Conservation (phyloP, 106 monocot species). For the Narthecium ossifragum region DNA sequence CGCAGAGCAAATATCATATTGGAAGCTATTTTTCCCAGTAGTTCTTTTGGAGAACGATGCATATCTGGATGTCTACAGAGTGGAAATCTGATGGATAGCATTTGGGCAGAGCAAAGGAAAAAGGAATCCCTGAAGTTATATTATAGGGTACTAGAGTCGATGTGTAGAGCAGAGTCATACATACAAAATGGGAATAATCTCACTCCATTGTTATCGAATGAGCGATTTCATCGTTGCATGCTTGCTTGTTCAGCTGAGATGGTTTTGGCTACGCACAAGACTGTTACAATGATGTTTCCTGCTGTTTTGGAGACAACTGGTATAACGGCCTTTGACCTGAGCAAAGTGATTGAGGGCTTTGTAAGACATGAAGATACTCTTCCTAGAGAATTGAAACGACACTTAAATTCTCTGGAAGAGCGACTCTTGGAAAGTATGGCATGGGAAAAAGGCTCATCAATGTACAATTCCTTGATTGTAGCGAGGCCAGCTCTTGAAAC, state of each 20-base stretch:
- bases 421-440: slow-evolving; percentile 84
- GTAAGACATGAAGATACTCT: slow-evolving; percentile 94
- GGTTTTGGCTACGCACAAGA: slow-evolving; percentile 94
- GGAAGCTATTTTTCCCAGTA: slow-evolving; percentile 68
- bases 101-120: slow-evolving; percentile 97
- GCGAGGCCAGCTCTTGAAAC: slow-evolving; percentile 69
- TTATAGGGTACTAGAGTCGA: slow-evolving; percentile 87
- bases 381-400: slow-evolving; percentile 88
- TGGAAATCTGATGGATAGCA: slow-evolving; percentile 58
- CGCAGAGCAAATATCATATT: slow-evolving; percentile 67
- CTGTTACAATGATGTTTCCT: slow-evolving; percentile 87
- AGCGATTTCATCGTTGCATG: slow-evolving; percentile 95
- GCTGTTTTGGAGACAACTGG: slow-evolving; percentile 86
- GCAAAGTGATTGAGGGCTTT: slow-evolving; percentile 94
- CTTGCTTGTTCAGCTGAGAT: slow-evolving; percentile 94
- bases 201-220: slow-evolving; percentile 67
- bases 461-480: slow-evolving; percentile 91
- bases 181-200: slow-evolving; percentile 62
- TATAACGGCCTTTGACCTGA: slow-evolving; percentile 93
- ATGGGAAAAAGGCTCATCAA: slow-evolving; percentile 95
- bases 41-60: slow-evolving; percentile 45
- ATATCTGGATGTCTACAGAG: slow-evolving; percentile 29
- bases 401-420: slow-evolving; percentile 90
- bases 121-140: slow-evolving; percentile 84
- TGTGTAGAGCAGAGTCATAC: slow-evolving; percentile 80